phyloP scores from a whole-genome alignment of 1,139 yeast genomes.

The Geotrichum histeridarum region DNA sequence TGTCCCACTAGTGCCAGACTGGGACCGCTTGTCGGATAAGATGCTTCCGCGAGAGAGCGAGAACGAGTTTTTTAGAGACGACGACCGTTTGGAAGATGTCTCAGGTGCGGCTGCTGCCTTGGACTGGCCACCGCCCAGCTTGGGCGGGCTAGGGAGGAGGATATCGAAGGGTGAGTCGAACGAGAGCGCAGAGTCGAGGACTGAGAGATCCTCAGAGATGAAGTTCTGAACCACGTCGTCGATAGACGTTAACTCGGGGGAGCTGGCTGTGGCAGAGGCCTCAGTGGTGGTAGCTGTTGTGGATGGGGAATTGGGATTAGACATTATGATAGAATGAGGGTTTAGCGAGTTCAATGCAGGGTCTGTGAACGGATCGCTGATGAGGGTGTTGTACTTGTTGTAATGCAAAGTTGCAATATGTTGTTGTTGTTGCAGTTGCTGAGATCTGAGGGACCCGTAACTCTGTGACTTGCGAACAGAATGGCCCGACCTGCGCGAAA shows the following conservation, averaged over 20 bases:
- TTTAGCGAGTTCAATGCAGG: not conserved
- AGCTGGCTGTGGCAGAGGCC: not conserved
- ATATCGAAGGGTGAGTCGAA: no score
- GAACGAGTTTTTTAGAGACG: no score
- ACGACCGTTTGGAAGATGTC: no score
- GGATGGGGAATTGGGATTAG: not conserved
- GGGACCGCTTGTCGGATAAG: not conserved
- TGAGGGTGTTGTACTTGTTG: slow-evolving; percentile 5
- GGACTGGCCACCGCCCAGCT: no score
- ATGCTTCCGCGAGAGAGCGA: no score
- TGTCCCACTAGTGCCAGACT: not conserved
- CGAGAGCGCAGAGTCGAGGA: not conserved
- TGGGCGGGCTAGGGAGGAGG: no score
- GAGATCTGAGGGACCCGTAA: not conserved
- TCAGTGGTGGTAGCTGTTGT: not conserved
- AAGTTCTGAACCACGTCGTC: slow-evolving; percentile 6
- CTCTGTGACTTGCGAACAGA: not conserved
- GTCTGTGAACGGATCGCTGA: not conserved
- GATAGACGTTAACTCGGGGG: not conserved
- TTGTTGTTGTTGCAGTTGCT: not conserved
- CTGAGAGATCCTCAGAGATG: slow-evolving; percentile 6
- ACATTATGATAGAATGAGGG: not conserved
- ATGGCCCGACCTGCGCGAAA: no score
- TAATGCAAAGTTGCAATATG: not conserved
- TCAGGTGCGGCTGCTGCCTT: no score